Conservation (phyloP, 176 grass and related monocot genomes). For the Lolium rigidum region DNA sequence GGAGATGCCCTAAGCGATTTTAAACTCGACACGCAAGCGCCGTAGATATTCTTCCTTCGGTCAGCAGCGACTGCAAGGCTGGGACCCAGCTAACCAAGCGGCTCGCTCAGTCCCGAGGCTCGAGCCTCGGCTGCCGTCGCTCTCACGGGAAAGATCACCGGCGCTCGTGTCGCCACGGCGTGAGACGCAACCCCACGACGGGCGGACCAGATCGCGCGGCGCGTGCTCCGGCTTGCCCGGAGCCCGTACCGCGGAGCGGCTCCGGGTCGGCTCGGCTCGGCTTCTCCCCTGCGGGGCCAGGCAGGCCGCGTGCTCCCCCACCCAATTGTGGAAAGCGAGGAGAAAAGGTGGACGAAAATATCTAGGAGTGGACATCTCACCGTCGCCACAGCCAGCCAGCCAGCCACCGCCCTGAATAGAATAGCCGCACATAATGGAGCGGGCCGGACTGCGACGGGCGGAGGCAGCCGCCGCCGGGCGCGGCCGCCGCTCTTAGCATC, state of each 20-base stretch:
- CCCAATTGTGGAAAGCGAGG: conserved; percentile 29
- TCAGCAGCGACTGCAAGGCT: conserved; percentile 1
- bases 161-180: neutral
- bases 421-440: conserved; percentile 43
- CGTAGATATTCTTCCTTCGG: conserved; percentile 45
- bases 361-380: conserved; percentile 42
- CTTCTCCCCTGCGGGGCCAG: neutral
- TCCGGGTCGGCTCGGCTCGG: neutral
- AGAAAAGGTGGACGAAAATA: conserved; percentile 40
- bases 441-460: conserved; percentile 25
- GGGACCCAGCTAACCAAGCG: neutral
- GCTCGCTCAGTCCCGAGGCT: neutral
- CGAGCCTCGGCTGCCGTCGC: conserved; percentile 14
- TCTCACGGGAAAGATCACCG: neutral
- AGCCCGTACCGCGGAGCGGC: no score
- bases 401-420: conserved; percentile 35
- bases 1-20: no score
- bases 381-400: conserved; percentile 8
- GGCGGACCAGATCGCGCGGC: neutral
- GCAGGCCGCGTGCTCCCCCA: conserved; percentile 23
- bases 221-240: no score
- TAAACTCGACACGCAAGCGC: neutral
- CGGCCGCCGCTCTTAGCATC: neutral
- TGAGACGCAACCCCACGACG: neutral
- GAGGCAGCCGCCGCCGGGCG: conserved; percentile 31